These are phyloP conservation scores for Apiospora koreana DNA, from an alignment of 2,329 filamentous ascomycete genomes.

Conservation along the genomic window DNA sequence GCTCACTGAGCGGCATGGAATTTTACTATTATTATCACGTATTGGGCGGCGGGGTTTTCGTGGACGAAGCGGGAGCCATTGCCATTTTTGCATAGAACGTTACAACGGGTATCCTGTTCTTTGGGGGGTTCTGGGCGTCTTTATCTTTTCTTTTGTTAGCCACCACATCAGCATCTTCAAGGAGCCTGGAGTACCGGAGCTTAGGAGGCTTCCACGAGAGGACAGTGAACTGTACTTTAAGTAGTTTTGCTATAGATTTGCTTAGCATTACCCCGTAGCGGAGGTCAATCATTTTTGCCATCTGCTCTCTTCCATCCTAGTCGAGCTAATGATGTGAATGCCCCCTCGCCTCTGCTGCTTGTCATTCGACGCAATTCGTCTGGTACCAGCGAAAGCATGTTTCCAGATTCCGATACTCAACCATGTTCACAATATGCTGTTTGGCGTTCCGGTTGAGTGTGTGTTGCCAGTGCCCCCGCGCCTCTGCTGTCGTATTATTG, in stretches of 20 bases:
- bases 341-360: too few species aligned
- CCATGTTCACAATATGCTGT: too few species aligned
- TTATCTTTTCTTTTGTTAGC: background rate
- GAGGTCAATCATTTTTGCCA: background rate
- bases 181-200: conserved; percentile 1
- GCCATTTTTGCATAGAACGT: background rate
- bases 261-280: background rate
- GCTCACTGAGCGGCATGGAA: conserved; percentile 48
- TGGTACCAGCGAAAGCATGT: too few species aligned
- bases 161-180: background rate
- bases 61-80: background rate
- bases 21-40: background rate
- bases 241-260: background rate
- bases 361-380: too few species aligned
- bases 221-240: background rate
- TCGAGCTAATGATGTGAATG: too few species aligned
- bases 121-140: background rate
- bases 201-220: background rate
- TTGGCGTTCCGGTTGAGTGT: too few species aligned
- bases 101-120: background rate
- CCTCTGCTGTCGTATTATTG: too few species aligned
- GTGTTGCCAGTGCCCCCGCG: too few species aligned
- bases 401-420: too few species aligned
- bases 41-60: background rate
- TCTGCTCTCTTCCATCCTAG: too few species aligned